Evolutionary conservation across 805 yeast species (phyloP), one percentile per base, ranked within the genome.

Genomic region (Schizosaccharomyces cryophilus): DNA sequence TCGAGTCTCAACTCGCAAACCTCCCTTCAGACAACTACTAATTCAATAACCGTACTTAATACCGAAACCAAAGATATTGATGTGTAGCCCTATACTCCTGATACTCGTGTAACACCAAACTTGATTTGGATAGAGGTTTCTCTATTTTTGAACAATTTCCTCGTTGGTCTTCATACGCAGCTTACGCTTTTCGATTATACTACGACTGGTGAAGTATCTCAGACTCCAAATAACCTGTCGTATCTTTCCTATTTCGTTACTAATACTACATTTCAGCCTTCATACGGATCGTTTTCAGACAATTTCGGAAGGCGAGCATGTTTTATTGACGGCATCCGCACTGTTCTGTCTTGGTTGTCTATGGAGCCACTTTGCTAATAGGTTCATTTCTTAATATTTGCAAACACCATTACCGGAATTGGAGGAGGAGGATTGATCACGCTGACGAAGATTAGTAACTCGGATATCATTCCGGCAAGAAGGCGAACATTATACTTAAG

Each of bases 351-450:
- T 65, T 30, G 66, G 67, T 29, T 63, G 64, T 11, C 63, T 66
- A 38, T 65, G 66, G 55, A 64, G 66, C 61, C 62, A 64, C 19
- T 61, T 64, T 63, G 66, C 66, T 5, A 64, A 63, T 13, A 60
- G 66, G 21, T 60, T 64, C 4, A 31, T 64, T 60, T 64, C 66
- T 19, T 61, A 64, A 64, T 64, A 42, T 61, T 64, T 26, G 29
- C 29, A 26, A 35, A 13, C 2, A 35, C 13, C 40, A 29, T 84
- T 61, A 80, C 89, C 31, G 90, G 90, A 35, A 77, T 82, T 64
- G 90, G 89, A 9, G 88, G 87, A 31, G 85, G 87, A 11, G 89
- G 90, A 0, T 77, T 83, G 63, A 80, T 80, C 54, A 75, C 85
- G 0, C 71, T 84, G 63, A 78, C 85, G 7, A 80, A 87, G 15